Evolutionary conservation across 192 early-diverging fungal species (phyloP), one percentile per base, ranked within the genome.

Genomic region (Fimicolochytrium jonesii): DNA sequence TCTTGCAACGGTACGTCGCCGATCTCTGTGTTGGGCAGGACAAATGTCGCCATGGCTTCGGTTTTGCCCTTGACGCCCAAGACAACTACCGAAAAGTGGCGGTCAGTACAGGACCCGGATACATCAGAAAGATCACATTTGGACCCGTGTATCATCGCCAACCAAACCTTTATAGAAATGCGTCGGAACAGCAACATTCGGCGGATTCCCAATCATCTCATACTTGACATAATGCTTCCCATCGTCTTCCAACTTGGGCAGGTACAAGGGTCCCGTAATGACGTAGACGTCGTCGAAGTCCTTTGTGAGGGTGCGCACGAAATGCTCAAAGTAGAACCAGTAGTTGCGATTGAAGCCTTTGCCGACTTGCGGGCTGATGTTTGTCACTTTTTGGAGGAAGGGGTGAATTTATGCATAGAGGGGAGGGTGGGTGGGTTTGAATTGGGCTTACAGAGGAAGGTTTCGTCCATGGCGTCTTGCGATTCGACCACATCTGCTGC

Each of bases 281-380:
- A 92, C 87, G 60, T 90, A 90, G 7, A 97, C 90, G 66, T 93
- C 86, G 51, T 84, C 74, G 68, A 91, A 97, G 6, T 60, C 70
- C 9, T 77, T 76, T 0, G 89, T 86, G 31, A 95, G 74, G 6
- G 56, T 56, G 30, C 92, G 81, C 31, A 87, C 86, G 74, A 92
- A 93, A 51, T 74, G 72, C 72, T 97, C 94, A 45, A 97, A 77
- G 59, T 82, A 78, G 30, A 90, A 86, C 94, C 94, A 97, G 72
- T 94, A 92, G 61, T 91, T 89, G 49, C 94, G 83, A 72, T 97
- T 97, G 53, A 97, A 97, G 11, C 86, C 90, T 51, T 80, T 75
- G 3, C 44, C 54, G 44, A 68, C 66, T 60, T 72, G 69, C 1
- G 74, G 74, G 48, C 46, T 48, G 33, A 72, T 72, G 48, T 76